Evolutionary conservation across 2,329 filamentous ascomycete species (phyloP).

Genomic region (Lachnellula willkommii): DNA sequence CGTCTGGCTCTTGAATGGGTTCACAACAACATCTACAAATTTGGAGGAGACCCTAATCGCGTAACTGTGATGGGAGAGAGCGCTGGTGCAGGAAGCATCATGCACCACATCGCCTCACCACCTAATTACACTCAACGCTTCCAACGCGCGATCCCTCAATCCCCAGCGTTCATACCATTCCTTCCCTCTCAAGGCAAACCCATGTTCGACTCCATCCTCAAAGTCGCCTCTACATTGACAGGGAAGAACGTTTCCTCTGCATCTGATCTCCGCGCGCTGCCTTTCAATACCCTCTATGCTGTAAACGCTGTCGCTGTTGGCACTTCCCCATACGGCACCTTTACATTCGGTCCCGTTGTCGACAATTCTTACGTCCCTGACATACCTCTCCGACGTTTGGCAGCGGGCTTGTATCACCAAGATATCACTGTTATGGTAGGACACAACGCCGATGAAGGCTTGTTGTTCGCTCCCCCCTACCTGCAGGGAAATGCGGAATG

Average conservation of each 20-base stretch:
- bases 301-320: no score
- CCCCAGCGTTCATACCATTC: no score
- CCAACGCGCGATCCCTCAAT: no score
- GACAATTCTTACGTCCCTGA: slow-evolving; percentile 45
- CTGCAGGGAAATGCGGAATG: slow-evolving; percentile 36
- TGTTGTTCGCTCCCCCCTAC: slow-evolving; percentile 31
- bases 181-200: no score
- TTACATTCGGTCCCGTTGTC: slow-evolving; percentile 38
- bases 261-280: no score
- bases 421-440: slow-evolving; percentile 42
- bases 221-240: no score
- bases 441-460: slow-evolving; percentile 39
- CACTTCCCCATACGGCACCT: background rate
- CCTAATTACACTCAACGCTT: no score
- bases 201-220: no score
- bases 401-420: slow-evolving; percentile 39
- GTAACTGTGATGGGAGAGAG: background rate
- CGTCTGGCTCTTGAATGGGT: background rate
- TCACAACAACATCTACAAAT: background rate
- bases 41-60: background rate
- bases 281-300: no score
- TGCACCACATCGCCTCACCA: background rate
- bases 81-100: background rate
- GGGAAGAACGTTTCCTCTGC: no score
- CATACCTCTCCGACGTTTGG: slow-evolving; percentile 40